These are phyloP conservation scores for Eucalyptus sp. DNA, from an alignment of 345 rosid genomes.

Conservation along the genomic window DNA sequence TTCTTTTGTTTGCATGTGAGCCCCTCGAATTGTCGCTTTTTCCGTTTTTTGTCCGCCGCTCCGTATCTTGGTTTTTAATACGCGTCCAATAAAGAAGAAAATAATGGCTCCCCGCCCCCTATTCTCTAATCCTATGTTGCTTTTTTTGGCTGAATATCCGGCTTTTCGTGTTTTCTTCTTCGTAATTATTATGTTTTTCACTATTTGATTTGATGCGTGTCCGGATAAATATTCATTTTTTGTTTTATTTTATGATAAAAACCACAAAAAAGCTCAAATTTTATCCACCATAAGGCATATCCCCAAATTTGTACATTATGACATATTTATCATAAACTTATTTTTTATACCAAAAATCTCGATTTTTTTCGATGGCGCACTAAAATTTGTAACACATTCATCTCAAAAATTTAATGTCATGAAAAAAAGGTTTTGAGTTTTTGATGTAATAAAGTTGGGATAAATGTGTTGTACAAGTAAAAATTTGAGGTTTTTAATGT, in stretches of 20 bases:
- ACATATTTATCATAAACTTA: too few relatives aligned
- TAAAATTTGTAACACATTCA: too few relatives aligned
- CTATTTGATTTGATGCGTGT: not conserved
- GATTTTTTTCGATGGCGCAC: rapidly evolving
- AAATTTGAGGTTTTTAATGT: too few relatives aligned
- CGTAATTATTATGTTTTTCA: not conserved
- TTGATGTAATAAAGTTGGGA: too few relatives aligned
- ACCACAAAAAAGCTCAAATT: rapidly evolving
- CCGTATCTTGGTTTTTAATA: not conserved
- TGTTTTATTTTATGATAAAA: not conserved
- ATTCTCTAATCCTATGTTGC: not conserved
- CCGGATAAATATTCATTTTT: not conserved
- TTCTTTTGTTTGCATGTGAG: not conserved
- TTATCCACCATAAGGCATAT: rapidly evolving
- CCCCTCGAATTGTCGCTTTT: not conserved
- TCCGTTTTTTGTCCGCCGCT: not conserved
- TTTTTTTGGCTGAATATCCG: not conserved
- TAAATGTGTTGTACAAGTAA: too few relatives aligned
- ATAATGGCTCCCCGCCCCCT: not conserved
- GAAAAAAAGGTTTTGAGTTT: too few relatives aligned
- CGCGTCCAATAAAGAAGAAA: not conserved
- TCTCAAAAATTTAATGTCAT: too few relatives aligned
- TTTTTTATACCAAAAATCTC: too few relatives aligned
- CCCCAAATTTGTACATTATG: rapidly evolving
- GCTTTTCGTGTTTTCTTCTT: not conserved